phyloP scores from a whole-genome alignment of 1,139 yeast genomes.

The Nakaseomyces kungkrabaensis region DNA sequence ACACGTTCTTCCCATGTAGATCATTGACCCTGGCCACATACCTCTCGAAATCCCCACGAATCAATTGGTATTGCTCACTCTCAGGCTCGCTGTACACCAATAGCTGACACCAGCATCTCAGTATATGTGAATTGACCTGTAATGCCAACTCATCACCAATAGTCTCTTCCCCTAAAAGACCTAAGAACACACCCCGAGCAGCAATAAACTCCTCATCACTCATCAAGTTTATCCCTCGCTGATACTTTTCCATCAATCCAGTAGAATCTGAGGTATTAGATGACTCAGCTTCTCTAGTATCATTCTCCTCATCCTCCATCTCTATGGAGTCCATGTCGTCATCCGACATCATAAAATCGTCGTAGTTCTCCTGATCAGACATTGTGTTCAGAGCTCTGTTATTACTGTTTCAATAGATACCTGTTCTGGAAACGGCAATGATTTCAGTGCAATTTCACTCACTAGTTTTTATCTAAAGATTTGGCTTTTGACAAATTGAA shows the following conservation, averaged over 20 bases:
- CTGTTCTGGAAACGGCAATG: no score
- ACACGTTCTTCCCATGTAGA: not conserved
- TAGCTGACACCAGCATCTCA: not conserved
- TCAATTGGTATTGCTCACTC: not conserved
- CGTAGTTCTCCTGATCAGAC: slow-evolving; percentile 17
- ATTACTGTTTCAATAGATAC: no score
- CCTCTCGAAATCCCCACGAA: not conserved
- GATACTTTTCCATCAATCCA: not conserved
- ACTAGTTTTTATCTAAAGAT: no score
- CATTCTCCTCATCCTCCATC: slow-evolving; percentile 21
- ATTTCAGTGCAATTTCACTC: no score
- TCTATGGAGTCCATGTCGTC: slow-evolving; percentile 20
- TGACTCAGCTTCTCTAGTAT: slow-evolving; percentile 13
- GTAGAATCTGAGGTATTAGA: slow-evolving; percentile 3
- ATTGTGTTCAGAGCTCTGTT: not conserved
- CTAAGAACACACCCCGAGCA: not conserved
- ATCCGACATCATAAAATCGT: slow-evolving; percentile 35
- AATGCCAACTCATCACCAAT: slow-evolving; percentile 4
- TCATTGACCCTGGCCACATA: not conserved
- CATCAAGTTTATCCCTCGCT: not conserved
- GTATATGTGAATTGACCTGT: not conserved
- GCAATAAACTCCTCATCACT: not conserved
- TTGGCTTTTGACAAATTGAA: no score
- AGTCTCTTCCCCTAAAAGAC: not conserved
- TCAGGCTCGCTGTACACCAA: not conserved